phyloP scores from a whole-genome alignment of 129 eudicot genomes.

The Cynara cardunculus region DNA sequence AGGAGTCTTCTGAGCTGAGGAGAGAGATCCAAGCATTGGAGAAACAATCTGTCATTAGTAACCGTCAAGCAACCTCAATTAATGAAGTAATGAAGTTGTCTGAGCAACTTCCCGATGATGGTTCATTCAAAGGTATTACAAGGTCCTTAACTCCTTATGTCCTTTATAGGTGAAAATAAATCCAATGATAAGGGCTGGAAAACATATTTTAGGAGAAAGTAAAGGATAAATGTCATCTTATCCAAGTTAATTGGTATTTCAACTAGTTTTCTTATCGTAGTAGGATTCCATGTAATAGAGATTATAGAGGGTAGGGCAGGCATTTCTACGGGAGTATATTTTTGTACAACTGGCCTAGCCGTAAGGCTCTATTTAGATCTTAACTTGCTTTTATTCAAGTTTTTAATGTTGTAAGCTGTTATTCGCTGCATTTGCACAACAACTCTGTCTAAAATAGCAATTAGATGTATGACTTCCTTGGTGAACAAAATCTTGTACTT shows the following conservation, averaged over 20 bases:
- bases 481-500: neutral
- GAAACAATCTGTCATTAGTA: conserved; percentile 45
- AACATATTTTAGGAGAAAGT: too few relatives aligned
- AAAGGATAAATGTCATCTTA: too few relatives aligned
- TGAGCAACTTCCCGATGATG: conserved; percentile 41
- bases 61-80: conserved; percentile 38
- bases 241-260: too few relatives aligned
- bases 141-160: neutral
- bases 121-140: conserved; percentile 47
- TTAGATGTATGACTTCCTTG: neutral
- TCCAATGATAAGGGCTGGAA: too few relatives aligned
- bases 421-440: neutral
- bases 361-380: neutral
- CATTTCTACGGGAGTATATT: too few relatives aligned
- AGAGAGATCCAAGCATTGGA: conserved; percentile 60
- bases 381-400: neutral
- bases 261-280: too few relatives aligned
- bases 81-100: conserved; percentile 56
- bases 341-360: neutral
- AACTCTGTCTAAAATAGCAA: too few relatives aligned
- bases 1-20: conserved; percentile 59
- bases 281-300: too few relatives aligned
- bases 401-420: neutral
- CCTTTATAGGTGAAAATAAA: too few relatives aligned
- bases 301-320: too few relatives aligned